Percentiles rank a stretch among this genome's conserved stretches.
Conservation (phyloP, 2,329 filamentous ascomycete species). For the Aspergillus piperis region DNA sequence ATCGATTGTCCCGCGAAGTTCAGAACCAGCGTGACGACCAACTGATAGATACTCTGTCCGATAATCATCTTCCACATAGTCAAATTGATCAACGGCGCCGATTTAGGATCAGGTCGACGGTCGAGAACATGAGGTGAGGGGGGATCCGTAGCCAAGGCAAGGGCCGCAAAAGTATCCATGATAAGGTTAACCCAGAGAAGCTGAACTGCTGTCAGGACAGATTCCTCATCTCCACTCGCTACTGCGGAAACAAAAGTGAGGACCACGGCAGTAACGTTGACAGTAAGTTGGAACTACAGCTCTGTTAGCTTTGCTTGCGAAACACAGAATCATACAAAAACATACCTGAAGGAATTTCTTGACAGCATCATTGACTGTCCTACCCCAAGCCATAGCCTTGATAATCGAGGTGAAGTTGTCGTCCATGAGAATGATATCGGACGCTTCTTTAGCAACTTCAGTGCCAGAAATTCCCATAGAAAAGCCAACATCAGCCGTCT, state of each 20-base stretch:
- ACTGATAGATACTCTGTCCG: slow-evolving; percentile 46
- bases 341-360: slow-evolving; percentile 66
- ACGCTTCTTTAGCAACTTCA: slow-evolving; percentile 82
- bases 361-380: slow-evolving; percentile 74
- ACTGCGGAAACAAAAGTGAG: slow-evolving; percentile 67
- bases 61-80: slow-evolving; percentile 53
- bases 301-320: slow-evolving; percentile 1
- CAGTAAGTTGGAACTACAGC: slow-evolving; percentile 48
- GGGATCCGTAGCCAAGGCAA: slow-evolving; percentile 65
- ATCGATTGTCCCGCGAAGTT: slow-evolving; percentile 49
- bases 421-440: slow-evolving; percentile 83
- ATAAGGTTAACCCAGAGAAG: slow-evolving; percentile 70
- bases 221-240: slow-evolving; percentile 55
- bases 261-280: slow-evolving; percentile 68
- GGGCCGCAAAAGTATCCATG: slow-evolving; percentile 69
- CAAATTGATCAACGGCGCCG: slow-evolving; percentile 47
- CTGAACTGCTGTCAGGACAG: slow-evolving; percentile 66
- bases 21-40: slow-evolving; percentile 44
- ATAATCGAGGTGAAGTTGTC: slow-evolving; percentile 87
- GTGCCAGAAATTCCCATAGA: slow-evolving; percentile 84
- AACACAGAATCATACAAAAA: not conserved
- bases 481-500: slow-evolving; percentile 79
- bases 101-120: slow-evolving; percentile 52
- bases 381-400: slow-evolving; percentile 78
- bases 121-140: slow-evolving; percentile 60